These are phyloP conservation scores for Cochlearia excelsa DNA, from an alignment of 345 rosid species.

Conservation along the genomic window DNA sequence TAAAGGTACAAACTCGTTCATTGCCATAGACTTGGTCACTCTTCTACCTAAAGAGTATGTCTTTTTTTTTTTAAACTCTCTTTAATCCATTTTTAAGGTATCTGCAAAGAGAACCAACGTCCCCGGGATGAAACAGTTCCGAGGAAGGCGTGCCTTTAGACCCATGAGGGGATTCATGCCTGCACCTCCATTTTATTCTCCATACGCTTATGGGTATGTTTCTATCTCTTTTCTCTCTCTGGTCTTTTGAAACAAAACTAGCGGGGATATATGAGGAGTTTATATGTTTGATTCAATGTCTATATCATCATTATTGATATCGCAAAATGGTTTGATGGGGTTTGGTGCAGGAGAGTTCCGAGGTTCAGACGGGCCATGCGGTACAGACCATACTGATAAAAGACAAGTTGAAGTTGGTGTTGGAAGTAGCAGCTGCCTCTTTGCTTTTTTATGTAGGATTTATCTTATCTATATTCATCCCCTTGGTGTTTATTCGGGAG, in stretches of 20 bases:
- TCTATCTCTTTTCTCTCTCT: not conserved
- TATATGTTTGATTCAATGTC: not conserved
- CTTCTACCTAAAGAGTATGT: slow-evolving; percentile 1
- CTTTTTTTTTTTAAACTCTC: not conserved
- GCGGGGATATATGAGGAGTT: not conserved
- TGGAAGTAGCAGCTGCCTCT: slow-evolving; percentile 27
- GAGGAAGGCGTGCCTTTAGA: slow-evolving; percentile 89
- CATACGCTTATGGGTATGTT: slow-evolving; percentile 81
- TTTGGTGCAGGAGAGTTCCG: slow-evolving; percentile 75
- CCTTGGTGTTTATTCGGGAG: too few species aligned
- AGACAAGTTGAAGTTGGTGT: not conserved
- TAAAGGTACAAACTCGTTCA: slow-evolving; percentile 57
- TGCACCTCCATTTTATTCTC: slow-evolving; percentile 55
- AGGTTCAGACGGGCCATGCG: slow-evolving; percentile 91
- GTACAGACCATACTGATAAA: slow-evolving; percentile 76
- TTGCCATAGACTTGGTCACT: not conserved
- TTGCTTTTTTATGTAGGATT: not conserved
- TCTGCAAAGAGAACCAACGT: slow-evolving; percentile 93
- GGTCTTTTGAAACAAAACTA: not conserved
- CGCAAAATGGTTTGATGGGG: slow-evolving; percentile 1
- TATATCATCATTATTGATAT: slow-evolving; percentile 8
- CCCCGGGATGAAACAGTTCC: slow-evolving; percentile 91
- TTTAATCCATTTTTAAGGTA: slow-evolving; percentile 49
- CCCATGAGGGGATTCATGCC: slow-evolving; percentile 82
- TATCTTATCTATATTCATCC: too few species aligned